phyloP scores from a whole-genome alignment of 805 yeast genomes.

The Spencermartinsiella europaea region DNA sequence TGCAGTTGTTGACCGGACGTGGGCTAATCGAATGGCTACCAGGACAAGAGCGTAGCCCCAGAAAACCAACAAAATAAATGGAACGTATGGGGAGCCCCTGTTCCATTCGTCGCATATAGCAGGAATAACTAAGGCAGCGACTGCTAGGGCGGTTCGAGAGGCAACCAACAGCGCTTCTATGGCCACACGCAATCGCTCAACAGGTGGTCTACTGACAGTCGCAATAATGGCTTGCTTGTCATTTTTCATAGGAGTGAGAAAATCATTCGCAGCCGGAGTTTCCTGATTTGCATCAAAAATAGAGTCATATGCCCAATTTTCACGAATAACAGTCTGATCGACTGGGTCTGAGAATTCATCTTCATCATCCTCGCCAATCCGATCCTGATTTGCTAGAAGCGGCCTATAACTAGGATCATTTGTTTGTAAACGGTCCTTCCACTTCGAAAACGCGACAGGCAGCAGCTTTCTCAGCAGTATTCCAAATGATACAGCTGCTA shows the following conservation, averaged over 20 bases:
- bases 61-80: conserved; percentile 12
- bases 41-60: conserved; percentile 26
- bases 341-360: conserved; percentile 1
- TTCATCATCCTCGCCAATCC: conserved; percentile 16
- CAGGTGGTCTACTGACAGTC: conserved; percentile 24
- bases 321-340: too few species aligned
- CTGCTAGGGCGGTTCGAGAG: conserved; percentile 19
- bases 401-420: conserved; percentile 19
- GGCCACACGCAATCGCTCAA: conserved; percentile 25
- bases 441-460: conserved; percentile 8
- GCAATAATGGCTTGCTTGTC: conserved; percentile 15
- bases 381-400: conserved; percentile 17
- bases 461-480: conserved; percentile 7
- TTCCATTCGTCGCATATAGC: conserved; percentile 16
- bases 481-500: conserved; percentile 21
- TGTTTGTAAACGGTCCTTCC: background rate
- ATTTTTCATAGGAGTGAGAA: conserved; percentile 1
- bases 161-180: conserved; percentile 23
- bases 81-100: conserved; percentile 9
- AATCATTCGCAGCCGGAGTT: background rate
- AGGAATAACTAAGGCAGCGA: conserved; percentile 17
- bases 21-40: conserved; percentile 21
- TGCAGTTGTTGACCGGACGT: conserved; percentile 9
- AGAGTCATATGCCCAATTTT: conserved; percentile 11
- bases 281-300: background rate